Evolutionary conservation across 2,329 filamentous ascomycete genomes (phyloP).

Genomic region (Talaromyces atroroseus): DNA sequence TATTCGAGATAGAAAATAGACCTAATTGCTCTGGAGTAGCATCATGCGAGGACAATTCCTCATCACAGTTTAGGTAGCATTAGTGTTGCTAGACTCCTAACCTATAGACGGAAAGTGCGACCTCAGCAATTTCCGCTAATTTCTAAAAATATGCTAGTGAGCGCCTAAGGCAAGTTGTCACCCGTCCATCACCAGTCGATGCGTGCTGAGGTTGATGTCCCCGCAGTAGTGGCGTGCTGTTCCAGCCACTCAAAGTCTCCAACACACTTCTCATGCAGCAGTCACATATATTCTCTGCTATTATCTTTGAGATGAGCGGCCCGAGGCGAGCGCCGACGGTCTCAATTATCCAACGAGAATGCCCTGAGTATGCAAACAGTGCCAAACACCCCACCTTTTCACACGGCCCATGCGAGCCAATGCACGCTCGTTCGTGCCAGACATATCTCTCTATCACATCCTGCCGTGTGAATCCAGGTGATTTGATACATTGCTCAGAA

Average conservation of each 20-base stretch:
- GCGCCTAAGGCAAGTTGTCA: constrained; percentile 5
- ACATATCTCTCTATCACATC: background rate
- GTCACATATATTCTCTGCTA: background rate
- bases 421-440: background rate
- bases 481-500: background rate
- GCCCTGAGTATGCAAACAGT: background rate
- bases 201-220: constrained; percentile 3
- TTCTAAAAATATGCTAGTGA: background rate
- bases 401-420: background rate
- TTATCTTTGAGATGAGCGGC: background rate
- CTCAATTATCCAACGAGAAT: background rate
- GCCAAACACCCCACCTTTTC: too few relatives aligned
- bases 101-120: background rate
- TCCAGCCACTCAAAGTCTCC: background rate
- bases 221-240: constrained; percentile 1
- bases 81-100: background rate
- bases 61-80: background rate
- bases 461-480: background rate
- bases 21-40: background rate
- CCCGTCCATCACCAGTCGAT: constrained; percentile 6
- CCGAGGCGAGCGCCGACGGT: background rate
- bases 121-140: background rate
- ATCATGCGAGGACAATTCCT: background rate
- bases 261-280: background rate
- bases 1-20: background rate